These are phyloP conservation scores for Sphenostylis stenocarpa DNA, from an alignment of 306 rosid species.

Conservation along the genomic window DNA sequence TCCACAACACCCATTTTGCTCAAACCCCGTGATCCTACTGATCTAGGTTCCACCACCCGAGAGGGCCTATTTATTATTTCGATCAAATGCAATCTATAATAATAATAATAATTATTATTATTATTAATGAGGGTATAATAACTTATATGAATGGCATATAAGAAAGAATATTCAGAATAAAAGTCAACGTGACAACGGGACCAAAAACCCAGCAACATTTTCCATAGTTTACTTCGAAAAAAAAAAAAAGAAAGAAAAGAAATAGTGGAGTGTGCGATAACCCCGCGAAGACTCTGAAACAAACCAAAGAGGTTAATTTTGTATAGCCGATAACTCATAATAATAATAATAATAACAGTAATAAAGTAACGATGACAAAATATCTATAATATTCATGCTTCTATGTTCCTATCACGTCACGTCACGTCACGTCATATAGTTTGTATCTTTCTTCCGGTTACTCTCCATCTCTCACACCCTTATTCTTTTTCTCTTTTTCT, in stretches of 20 bases:
- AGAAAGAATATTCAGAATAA: constrained; percentile 16
- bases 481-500: background rate
- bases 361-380: background rate
- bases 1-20: constrained; percentile 36
- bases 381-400: background rate
- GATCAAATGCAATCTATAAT: background rate
- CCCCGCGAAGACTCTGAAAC: background rate
- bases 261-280: background rate
- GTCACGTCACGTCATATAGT: too few species aligned
- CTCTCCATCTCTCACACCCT: background rate
- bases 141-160: background rate
- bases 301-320: background rate
- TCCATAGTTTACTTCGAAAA: background rate
- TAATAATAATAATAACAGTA: background rate
- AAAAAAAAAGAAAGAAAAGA: background rate
- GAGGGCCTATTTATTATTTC: background rate
- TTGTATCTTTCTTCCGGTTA: background rate
- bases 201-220: background rate
- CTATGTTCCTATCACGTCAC: background rate
- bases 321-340: background rate
- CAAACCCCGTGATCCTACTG: background rate
- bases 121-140: background rate
- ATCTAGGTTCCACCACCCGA: constrained; percentile 30
- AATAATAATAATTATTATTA: background rate
- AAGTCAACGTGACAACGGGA: background rate